Evolutionary conservation across 345 rosid species (phyloP).

Genomic region (Punica granatum): DNA sequence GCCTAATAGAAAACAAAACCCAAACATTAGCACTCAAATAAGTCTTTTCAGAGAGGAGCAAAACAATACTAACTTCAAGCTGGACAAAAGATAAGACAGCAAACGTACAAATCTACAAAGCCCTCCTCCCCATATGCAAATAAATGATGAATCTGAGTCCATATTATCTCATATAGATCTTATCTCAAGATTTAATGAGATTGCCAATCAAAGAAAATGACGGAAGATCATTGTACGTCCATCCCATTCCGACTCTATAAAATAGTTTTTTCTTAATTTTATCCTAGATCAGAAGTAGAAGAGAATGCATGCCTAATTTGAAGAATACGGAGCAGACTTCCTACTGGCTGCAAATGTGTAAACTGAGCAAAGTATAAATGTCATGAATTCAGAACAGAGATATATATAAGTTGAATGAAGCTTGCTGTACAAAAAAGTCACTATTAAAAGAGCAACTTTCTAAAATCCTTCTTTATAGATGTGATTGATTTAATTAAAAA

Average conservation of each 20-base stretch:
- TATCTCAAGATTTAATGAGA: not conserved
- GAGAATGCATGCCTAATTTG: not conserved
- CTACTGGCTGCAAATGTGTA: not conserved
- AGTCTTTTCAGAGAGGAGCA: not conserved
- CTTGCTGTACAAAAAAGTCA: not conserved
- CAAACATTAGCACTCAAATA: not conserved
- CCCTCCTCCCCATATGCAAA: not conserved
- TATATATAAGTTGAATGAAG: not conserved
- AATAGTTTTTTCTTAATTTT: too few relatives aligned
- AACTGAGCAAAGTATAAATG: not conserved
- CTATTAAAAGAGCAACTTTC: too few relatives aligned
- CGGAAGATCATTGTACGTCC: too few relatives aligned
- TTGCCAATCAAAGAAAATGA: not conserved
- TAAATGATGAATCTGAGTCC: not conserved
- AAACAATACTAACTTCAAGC: not conserved
- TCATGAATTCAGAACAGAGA: not conserved
- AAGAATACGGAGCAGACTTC: not conserved
- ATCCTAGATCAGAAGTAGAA: too few relatives aligned
- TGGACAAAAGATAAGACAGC: too few relatives aligned
- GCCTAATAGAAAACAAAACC: constrained; percentile 28
- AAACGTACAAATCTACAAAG: not conserved
- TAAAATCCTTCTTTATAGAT: too few relatives aligned
- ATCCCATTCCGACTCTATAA: too few relatives aligned
- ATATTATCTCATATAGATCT: not conserved
- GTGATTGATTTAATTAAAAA: too few relatives aligned